phyloP scores from a whole-genome alignment of 306 rosid species.

The barrel medic (Medicago truncatula) region MtrunA17r5.0-ANR NC_053046.1:43349501-43350000 shows the following conservation, averaged over 20 bases:
- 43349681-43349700: neutral
- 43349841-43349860: neutral
- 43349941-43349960: too few species aligned
- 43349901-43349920: neutral
- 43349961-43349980: too few species aligned
- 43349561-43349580: neutral
- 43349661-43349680: neutral
- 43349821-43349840: neutral
- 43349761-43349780: neutral
- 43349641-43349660: neutral
- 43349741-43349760: neutral
- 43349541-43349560: too few species aligned
- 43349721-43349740: neutral
- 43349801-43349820: neutral
- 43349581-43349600: neutral
- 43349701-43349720: conserved; percentile 15
- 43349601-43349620: neutral
- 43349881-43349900: neutral
- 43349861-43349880: neutral
- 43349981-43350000: too few species aligned
- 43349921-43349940: neutral
- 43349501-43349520: too few species aligned
- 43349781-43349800: neutral
- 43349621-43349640: neutral
- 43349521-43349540: too few species aligned